These are phyloP conservation scores for Schizophyllum amplum DNA, from an alignment of 1,284 basidiomycete genomes.

Conservation along the genomic window DNA sequence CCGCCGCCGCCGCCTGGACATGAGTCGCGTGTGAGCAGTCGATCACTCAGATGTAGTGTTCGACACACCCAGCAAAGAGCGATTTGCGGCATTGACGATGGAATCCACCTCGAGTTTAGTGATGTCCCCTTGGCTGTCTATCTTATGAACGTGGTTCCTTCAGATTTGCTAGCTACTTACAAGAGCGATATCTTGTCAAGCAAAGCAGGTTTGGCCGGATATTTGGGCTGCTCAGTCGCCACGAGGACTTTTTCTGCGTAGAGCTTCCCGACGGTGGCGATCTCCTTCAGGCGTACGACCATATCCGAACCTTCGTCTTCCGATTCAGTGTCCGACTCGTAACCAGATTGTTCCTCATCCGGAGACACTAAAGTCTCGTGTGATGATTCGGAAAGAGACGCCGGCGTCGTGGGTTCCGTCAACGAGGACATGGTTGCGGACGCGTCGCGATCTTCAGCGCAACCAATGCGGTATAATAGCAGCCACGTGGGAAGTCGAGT, in stretches of 20 bases:
- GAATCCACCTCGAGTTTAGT: slow-evolving; percentile 65
- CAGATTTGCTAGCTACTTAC: slow-evolving; percentile 31
- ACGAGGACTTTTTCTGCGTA: slow-evolving; percentile 32
- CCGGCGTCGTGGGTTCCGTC: neutral
- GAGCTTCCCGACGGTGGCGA: slow-evolving; percentile 44
- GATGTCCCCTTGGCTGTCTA: slow-evolving; percentile 66
- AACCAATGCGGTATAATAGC: no score
- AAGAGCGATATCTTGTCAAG: slow-evolving; percentile 52
- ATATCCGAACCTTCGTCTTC: slow-evolving; percentile 18
- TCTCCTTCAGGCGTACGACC: slow-evolving; percentile 31
- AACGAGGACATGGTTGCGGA: neutral
- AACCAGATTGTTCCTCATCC: slow-evolving; percentile 1
- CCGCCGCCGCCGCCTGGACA: slow-evolving; percentile 61
- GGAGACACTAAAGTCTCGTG: neutral
- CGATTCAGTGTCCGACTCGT: slow-evolving; percentile 14
- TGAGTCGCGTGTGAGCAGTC: neutral
- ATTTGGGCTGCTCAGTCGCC: slow-evolving; percentile 23
- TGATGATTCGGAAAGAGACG: neutral
- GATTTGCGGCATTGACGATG: slow-evolving; percentile 87
- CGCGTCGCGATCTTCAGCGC: no score
- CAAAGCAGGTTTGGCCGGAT: slow-evolving; percentile 26
- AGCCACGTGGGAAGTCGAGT: neutral
- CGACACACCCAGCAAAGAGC: slow-evolving; percentile 57
- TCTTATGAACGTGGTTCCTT: neutral
- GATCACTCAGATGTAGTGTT: neutral